phyloP scores from a whole-genome alignment of 306 rosid genomes.

The Hylodesmum podocarpum region DNA sequence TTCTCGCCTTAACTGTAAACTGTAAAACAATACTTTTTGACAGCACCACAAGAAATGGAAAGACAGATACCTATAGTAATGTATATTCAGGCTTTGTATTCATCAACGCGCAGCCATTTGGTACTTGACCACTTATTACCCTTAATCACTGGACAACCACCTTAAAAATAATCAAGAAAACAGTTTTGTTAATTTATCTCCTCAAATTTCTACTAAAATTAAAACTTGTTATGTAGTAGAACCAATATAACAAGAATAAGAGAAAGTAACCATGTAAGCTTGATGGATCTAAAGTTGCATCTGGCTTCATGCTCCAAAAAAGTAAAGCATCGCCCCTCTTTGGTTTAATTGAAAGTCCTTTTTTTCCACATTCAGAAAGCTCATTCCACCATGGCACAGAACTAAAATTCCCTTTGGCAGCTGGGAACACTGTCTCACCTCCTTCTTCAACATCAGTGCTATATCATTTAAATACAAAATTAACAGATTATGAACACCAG shows the following conservation, averaged over 20 bases:
- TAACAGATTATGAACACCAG: constrained; percentile 8
- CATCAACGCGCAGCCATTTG: constrained; percentile 85
- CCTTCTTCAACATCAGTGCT: constrained; percentile 99
- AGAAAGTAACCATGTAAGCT: constrained; percentile 87
- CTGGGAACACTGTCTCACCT: constrained; percentile 99
- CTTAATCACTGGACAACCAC: constrained; percentile 94
- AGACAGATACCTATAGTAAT: constrained; percentile 40
- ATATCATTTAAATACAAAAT: constrained; percentile 38
- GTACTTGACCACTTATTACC: constrained; percentile 99
- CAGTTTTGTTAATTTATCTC: constrained; percentile 8
- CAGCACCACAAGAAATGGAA: neutral
- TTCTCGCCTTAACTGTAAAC: constrained; percentile 19
- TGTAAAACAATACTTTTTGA: constrained; percentile 6
- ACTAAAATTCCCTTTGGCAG: constrained; percentile 89
- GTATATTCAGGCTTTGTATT: constrained; percentile 65
- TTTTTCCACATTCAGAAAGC: constrained; percentile 90
- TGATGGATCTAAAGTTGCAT: constrained; percentile 82
- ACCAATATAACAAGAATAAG: neutral
- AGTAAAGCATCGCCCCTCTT: constrained; percentile 95
- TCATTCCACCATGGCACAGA: constrained; percentile 97
- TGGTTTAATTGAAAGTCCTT: constrained; percentile 92
- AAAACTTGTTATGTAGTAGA: constrained; percentile 12
- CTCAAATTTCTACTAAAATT: constrained; percentile 17
- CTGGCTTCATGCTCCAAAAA: constrained; percentile 99
- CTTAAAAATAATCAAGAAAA: constrained; percentile 49